Base-by-base conservation (phyloP, 352 stramenopile genomes). In the Pythium aquatile region DNA sequence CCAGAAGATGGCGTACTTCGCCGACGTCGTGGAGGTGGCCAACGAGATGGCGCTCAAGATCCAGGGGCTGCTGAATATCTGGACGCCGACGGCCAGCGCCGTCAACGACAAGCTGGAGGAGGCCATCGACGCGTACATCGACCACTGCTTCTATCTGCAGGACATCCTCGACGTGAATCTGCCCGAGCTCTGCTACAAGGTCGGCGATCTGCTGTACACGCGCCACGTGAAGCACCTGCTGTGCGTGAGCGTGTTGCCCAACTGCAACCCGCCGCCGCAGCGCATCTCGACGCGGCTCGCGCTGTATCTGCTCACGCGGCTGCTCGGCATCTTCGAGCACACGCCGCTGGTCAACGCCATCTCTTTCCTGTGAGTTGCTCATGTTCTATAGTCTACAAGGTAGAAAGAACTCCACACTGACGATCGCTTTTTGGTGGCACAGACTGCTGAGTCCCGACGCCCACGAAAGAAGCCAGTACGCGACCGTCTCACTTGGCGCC, bases 131-230 rank as follows among this genome's bases (percentile, higher is more conserved):
- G 83, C 80, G 35, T 93, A 91, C 67, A 87, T 93, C 28, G 85
- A 93, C 66, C 84, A 93, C 68, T 92, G 83, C 56, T 94, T 84
- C 58, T 96, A 93, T 46, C 66, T 96, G 29, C 87, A 96, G 42
- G 87, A 96, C 54, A 74, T 96, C 8, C 70, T 96, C 42, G 81
- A 93, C 54, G 83, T 96, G 17, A 86, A 93, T 48, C 61, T 96
- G 8, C 85, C 87, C 0, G 87, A 94, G 59, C 79, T 96, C 6
- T 90, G 80, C 65, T 92, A 92, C 74, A 83, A 84, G 40, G 74
- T 96, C 17, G 87, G 83, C 30, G 81, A 92, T 51, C 61, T 88
- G 59, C 59, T 96, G 5, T 96, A 86, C 62, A 82, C 72, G 14
- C 60, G 74, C 54, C 86, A 96, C 70, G 73, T 94, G 48, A 84